These are phyloP conservation scores for Colletotrichum horii DNA, from an alignment of 2,329 filamentous ascomycete species.

Conservation along the genomic window DNA sequence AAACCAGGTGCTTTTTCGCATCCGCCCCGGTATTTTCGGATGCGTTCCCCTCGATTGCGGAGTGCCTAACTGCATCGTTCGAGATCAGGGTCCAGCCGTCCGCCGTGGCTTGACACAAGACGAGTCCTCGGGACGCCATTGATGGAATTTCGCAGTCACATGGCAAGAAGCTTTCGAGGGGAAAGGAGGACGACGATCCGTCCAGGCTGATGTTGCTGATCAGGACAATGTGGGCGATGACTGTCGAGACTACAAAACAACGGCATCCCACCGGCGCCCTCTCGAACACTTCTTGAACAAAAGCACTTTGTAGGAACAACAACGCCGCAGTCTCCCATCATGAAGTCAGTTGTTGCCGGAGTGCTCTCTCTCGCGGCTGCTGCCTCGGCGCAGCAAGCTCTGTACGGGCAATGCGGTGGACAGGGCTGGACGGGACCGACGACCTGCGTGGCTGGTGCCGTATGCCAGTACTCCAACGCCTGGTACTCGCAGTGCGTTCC, in stretches of 20 bases:
- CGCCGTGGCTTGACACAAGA: background rate
- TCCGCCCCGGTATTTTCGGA: background rate
- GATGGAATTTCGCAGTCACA: slow-evolving; percentile 6
- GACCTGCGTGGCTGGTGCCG: slow-evolving; percentile 44
- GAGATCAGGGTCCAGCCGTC: slow-evolving; percentile 1
- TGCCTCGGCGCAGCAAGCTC: slow-evolving; percentile 20
- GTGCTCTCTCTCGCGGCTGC: slow-evolving; percentile 12
- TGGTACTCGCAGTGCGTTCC: slow-evolving; percentile 44
- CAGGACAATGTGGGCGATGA: background rate
- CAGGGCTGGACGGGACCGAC: slow-evolving; percentile 45
- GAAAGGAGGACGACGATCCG: slow-evolving; percentile 12
- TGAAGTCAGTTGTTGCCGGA: slow-evolving; percentile 15
- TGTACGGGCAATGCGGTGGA: slow-evolving; percentile 48
- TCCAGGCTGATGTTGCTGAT: background rate
- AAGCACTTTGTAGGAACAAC: background rate
- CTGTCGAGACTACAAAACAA: background rate
- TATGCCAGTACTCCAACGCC: slow-evolving; percentile 38
- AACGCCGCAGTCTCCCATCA: background rate
- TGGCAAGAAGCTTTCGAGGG: background rate
- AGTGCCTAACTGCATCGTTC: background rate
- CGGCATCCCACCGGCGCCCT: background rate
- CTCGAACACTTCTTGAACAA: background rate
- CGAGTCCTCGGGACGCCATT: background rate
- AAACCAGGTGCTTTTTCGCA: background rate
- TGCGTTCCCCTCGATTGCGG: background rate